Percentiles rank a stretch among this genome's conserved stretches.
Conservation (phyloP, 192 early-diverging fungal species). For the Podila verticillata region DNA sequence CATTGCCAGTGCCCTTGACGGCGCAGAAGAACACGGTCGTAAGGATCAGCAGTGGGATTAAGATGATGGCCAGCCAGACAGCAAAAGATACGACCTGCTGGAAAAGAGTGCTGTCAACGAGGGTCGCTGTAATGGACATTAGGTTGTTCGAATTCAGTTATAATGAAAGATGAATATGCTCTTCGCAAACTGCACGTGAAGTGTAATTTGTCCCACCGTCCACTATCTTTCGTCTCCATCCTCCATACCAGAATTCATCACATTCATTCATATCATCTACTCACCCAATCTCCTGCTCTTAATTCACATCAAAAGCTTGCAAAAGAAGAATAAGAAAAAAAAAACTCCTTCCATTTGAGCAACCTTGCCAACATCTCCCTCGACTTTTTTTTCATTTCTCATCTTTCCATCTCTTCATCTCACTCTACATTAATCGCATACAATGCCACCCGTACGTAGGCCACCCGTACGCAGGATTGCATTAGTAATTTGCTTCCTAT, state of each 20-base stretch:
- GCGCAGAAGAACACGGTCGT: slow-evolving; percentile 12
- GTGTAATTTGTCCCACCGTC: too few species aligned
- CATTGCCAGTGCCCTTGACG: slow-evolving; percentile 42
- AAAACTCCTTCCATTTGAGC: too few species aligned
- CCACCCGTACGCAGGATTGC: slow-evolving; percentile 50
- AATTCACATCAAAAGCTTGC: too few species aligned
- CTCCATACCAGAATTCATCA: too few species aligned
- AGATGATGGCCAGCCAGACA: slow-evolving; percentile 31
- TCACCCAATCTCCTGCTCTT: too few species aligned
- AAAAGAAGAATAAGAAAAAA: too few species aligned
- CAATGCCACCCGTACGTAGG: too few species aligned
- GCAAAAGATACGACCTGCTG: slow-evolving; percentile 21
- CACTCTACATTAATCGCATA: not conserved
- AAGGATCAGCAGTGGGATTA: slow-evolving; percentile 16
- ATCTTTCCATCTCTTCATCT: not conserved
- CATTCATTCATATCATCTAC: too few species aligned
- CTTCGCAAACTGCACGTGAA: too few species aligned
- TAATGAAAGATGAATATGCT: too few species aligned
- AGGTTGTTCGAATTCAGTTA: not conserved
- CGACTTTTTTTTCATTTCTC: not conserved
- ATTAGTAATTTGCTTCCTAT: slow-evolving; percentile 40
- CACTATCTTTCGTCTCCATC: too few species aligned
- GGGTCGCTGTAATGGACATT: slow-evolving; percentile 29
- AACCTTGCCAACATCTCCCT: too few species aligned
- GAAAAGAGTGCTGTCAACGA: slow-evolving; percentile 24